These are phyloP conservation scores for Kregervanrija fluxuum DNA, from an alignment of 805 yeast genomes.

Conservation along the genomic window DNA sequence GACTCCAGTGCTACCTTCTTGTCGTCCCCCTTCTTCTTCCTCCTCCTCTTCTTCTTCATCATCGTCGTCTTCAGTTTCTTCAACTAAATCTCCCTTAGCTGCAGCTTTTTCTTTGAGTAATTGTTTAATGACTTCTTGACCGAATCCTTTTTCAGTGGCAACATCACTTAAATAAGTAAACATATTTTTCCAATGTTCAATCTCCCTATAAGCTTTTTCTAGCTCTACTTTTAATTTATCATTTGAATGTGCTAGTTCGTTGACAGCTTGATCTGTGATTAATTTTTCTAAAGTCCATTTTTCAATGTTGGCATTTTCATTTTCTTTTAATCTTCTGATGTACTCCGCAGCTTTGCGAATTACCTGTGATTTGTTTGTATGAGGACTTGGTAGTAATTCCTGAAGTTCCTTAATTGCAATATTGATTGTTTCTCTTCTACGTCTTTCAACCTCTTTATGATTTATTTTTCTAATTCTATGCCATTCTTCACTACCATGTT, in stretches of 20 bases:
- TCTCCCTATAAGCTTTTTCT: constrained; percentile 87
- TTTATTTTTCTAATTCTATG: constrained; percentile 76
- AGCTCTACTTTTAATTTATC: constrained; percentile 83
- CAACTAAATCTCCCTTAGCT: background rate
- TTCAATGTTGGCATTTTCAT: constrained; percentile 82
- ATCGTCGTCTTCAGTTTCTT: constrained; percentile 1
- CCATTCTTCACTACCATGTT: constrained; percentile 79
- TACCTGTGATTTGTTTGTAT: constrained; percentile 86
- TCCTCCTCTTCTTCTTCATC: constrained; percentile 5
- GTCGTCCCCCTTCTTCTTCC: background rate
- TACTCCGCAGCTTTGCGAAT: constrained; percentile 84
- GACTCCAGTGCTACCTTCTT: background rate
- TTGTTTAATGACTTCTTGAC: constrained; percentile 8
- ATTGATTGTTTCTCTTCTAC: constrained; percentile 85
- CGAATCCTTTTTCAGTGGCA: constrained; percentile 7
- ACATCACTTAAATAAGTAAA: constrained; percentile 10
- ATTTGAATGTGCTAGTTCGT: constrained; percentile 77
- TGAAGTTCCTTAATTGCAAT: constrained; percentile 79
- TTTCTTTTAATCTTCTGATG: constrained; percentile 82
- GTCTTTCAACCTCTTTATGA: constrained; percentile 92
- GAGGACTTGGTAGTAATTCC: constrained; percentile 70
- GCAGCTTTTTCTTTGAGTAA: constrained; percentile 2
- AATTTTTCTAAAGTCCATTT: constrained; percentile 94
- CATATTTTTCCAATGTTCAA: constrained; percentile 70
- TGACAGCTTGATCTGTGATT: constrained; percentile 83